These are phyloP conservation scores for Amoeboaphelidium protococcarum DNA, from an alignment of 371 early-diverging fungal species.

Conservation along the genomic window DNA sequence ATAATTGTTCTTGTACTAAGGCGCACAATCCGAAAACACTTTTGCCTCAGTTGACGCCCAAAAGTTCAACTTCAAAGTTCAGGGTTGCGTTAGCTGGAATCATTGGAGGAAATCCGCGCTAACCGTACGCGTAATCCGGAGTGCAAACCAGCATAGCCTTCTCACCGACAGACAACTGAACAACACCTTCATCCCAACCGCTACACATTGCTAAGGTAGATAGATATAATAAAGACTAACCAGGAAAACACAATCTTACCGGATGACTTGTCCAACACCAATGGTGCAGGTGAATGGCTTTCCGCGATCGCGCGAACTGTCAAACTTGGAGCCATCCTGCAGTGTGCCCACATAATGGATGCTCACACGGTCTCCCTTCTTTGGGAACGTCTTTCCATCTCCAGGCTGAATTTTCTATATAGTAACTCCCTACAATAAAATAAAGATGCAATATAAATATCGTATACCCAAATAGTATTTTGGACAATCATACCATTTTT, in stretches of 20 bases:
- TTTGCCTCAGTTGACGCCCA: slow-evolving; percentile 59
- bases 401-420: too few species aligned
- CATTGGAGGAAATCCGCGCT: slow-evolving; percentile 27
- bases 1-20: too few species aligned
- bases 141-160: slow-evolving; percentile 24
- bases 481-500: too few species aligned
- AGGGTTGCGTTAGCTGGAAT: slow-evolving; percentile 61
- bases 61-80: slow-evolving; percentile 53
- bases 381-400: slow-evolving; percentile 57
- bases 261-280: slow-evolving; percentile 78
- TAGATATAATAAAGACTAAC: background rate
- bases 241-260: background rate
- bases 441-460: too few species aligned
- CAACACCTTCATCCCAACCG: slow-evolving; percentile 36
- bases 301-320: slow-evolving; percentile 53
- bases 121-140: slow-evolving; percentile 45
- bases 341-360: slow-evolving; percentile 45
- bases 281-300: slow-evolving; percentile 46
- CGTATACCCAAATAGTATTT: too few species aligned
- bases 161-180: background rate
- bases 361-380: slow-evolving; percentile 32
- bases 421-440: too few species aligned
- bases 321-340: slow-evolving; percentile 28
- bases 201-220: background rate
- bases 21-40: too few species aligned